Conservation (phyloP, 768 basidiomycete genomes). For the Heimioporus sp. region DNA sequence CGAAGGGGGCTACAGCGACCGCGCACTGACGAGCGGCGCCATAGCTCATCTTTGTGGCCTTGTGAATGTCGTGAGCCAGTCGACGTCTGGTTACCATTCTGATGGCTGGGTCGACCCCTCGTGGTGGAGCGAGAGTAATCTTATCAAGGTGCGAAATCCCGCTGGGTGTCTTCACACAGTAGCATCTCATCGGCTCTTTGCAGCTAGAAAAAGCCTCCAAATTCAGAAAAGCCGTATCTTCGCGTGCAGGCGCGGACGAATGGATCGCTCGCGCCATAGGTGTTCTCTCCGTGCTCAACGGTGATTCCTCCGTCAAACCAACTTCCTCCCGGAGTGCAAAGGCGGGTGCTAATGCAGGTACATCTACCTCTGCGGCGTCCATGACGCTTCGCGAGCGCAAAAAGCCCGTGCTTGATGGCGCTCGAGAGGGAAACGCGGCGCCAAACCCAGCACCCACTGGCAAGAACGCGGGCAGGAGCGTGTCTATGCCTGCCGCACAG, state of each 20-base stretch:
- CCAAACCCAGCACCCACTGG: background rate
- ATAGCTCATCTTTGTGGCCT: slow-evolving; percentile 82
- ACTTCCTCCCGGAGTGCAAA: slow-evolving; percentile 1
- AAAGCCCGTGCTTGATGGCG: slow-evolving; percentile 13
- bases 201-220: slow-evolving; percentile 69
- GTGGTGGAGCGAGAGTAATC: slow-evolving; percentile 69
- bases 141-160: slow-evolving; percentile 45
- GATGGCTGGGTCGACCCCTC: slow-evolving; percentile 33
- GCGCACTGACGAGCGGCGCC: slow-evolving; percentile 78
- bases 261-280: slow-evolving; percentile 60
- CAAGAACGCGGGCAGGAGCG: slow-evolving; percentile 2
- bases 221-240: slow-evolving; percentile 48
- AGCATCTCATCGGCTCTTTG: background rate
- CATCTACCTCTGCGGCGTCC: slow-evolving; percentile 34
- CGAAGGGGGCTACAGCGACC: slow-evolving; percentile 94
- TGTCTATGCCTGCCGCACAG: slow-evolving; percentile 1
- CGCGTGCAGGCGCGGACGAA: slow-evolving; percentile 32
- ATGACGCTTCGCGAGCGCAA: slow-evolving; percentile 53
- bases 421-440: background rate
- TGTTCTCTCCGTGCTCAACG: slow-evolving; percentile 10
- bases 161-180: background rate
- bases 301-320: slow-evolving; percentile 3
- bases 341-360: background rate
- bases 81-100: background rate
- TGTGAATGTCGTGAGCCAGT: slow-evolving; percentile 18